These are phyloP conservation scores for Rosa hybrid DNA, from an alignment of 331 rosid species.

Conservation along the genomic window DNA sequence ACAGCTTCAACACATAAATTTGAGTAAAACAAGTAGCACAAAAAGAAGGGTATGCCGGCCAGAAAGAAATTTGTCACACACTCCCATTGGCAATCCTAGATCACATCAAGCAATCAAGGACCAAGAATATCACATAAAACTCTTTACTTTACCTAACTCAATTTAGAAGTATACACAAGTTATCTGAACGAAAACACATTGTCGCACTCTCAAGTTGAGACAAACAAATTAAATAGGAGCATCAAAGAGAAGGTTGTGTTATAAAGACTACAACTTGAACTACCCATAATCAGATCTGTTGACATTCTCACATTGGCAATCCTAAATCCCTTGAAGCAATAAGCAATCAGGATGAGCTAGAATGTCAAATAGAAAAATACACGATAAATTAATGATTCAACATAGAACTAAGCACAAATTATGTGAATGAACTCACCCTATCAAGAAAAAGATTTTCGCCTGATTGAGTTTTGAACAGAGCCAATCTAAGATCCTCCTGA, in stretches of 20 bases:
- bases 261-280: not conserved
- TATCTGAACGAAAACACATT: not conserved
- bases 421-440: slow-evolving; percentile 44
- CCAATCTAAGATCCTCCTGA: slow-evolving; percentile 75
- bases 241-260: not conserved
- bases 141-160: not conserved
- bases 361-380: not conserved
- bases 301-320: not conserved
- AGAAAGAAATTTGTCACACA: not conserved
- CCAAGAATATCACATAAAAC: not conserved
- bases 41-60: not conserved
- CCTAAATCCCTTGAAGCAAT: not conserved
- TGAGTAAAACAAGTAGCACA: not conserved
- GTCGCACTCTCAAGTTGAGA: not conserved
- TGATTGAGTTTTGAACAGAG: slow-evolving; percentile 42
- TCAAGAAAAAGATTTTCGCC: slow-evolving; percentile 67
- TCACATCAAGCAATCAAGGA: not conserved
- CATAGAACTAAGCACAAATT: not conserved
- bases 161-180: not conserved
- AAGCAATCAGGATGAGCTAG: not conserved
- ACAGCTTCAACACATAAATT: not conserved
- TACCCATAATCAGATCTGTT: not conserved
- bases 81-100: not conserved
- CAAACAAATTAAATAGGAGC: not conserved
- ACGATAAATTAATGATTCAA: not conserved